Base-by-base conservation (phyloP, 1,284 basidiomycete genomes). In the Porodaedalea pini region DNA sequence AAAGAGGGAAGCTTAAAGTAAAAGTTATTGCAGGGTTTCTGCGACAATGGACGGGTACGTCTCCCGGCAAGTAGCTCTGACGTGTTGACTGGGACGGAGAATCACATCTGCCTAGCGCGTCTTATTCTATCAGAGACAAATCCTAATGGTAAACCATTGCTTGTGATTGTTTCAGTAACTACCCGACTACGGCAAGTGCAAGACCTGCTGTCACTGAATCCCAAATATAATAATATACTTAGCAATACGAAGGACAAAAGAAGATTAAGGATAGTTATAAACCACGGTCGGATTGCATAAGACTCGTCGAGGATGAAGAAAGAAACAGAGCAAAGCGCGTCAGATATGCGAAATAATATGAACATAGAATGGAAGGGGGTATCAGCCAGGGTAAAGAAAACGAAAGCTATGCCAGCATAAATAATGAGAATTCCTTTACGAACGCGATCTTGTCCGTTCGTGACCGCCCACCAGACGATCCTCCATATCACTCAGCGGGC, bases 401-500 rank as follows among this genome's bases (percentile, higher is more conserved):
- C 80, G 80, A 80, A 78, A 74, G 72, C 67, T 66, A 47, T 13
- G 11, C 8, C 15, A 19, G 17, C 19, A 54, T 54, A 73, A 77
- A 79, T 71, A 78, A 75, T 69, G 73, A 72, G 58, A 57, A 66
- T 65, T 61, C 63, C 62, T 66, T 82, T 77, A 88, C 77, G 86
- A 83, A 58, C 83, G 83, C 64, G 86, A 87, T 62, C 80, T 74
- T 58, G 78, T 74, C 69, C 86, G 80, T 65, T 84, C 79, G 61
- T 81, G 77, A 40, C 73, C 74, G 50, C 73, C 67, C 45, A 76
- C 71, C 43, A 78, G 73, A 36, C 79, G 73, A 62, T 70, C 68
- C 21, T 90, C 88, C 61, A 86, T 83, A 62, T 87, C 85, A 68
- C 85, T 86, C 51, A 87, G 69, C 50, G 85, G 85, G 63, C 85